These are phyloP conservation scores for Stylonectria norvegica DNA, from an alignment of 2,329 filamentous ascomycete species.

Conservation along the genomic window DNA sequence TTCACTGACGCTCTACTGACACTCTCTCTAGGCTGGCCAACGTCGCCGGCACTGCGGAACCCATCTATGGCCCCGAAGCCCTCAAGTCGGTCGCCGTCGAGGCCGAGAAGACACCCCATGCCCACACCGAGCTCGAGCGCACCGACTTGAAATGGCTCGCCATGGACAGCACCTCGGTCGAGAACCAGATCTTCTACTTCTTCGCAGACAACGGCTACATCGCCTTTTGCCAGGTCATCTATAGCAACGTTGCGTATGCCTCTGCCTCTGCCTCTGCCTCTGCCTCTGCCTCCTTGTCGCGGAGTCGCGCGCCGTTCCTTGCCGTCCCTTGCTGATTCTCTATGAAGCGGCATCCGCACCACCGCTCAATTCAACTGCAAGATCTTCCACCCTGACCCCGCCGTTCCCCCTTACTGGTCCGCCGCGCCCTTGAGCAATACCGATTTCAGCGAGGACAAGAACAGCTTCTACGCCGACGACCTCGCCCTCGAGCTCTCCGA, in stretches of 20 bases:
- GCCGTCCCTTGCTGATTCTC: slow-evolving; percentile 19
- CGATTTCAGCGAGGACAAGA: slow-evolving; percentile 80
- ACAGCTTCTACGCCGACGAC: slow-evolving; percentile 81
- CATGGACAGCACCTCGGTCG: slow-evolving; percentile 81
- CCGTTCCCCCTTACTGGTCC: slow-evolving; percentile 77
- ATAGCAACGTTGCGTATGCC: slow-evolving; percentile 90
- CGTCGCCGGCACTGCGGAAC: slow-evolving; percentile 93
- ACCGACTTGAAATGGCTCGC: slow-evolving; percentile 79
- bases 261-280: slow-evolving; percentile 1
- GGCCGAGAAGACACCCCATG: slow-evolving; percentile 69
- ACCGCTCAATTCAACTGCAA: slow-evolving; percentile 95
- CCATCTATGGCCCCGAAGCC: slow-evolving; percentile 86
- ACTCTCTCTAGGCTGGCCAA: slow-evolving; percentile 55
- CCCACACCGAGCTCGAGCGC: slow-evolving; percentile 68
- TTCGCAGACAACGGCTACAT: slow-evolving; percentile 73
- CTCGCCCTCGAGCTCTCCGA: slow-evolving; percentile 81
- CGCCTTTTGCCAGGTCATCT: slow-evolving; percentile 86
- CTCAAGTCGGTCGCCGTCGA: slow-evolving; percentile 84
- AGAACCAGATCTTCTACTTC: slow-evolving; percentile 94
- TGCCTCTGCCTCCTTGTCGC: not conserved
- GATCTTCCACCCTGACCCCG: slow-evolving; percentile 73
- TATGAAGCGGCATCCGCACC: slow-evolving; percentile 73
- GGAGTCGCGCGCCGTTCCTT: not conserved
- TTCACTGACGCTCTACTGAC: slow-evolving; percentile 17
- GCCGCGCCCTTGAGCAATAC: slow-evolving; percentile 75